Percentiles rank a stretch among this genome's conserved stretches.
Evolutionary conservation across 768 basidiomycete genomes (phyloP).

Genomic region (Lactarius quietus): DNA sequence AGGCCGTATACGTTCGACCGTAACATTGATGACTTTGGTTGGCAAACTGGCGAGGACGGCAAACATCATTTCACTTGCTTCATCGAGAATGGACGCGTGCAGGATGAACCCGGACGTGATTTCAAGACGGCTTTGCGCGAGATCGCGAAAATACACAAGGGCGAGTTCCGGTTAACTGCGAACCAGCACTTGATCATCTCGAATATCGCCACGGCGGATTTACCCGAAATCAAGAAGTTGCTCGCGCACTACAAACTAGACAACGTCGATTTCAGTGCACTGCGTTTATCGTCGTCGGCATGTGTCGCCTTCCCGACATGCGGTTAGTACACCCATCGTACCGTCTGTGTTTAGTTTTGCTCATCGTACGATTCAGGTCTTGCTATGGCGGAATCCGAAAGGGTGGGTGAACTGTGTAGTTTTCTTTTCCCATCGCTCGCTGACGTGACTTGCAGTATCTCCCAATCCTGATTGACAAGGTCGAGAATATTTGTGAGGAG

Average conservation of each 20-base stretch:
- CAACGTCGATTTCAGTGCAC: constrained; percentile 70
- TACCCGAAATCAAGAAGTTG: constrained; percentile 73
- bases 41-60: constrained; percentile 84
- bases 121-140: constrained; percentile 93
- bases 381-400: constrained; percentile 77
- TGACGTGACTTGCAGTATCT: constrained; percentile 57
- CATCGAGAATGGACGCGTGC: constrained; percentile 97
- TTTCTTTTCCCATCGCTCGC: constrained; percentile 2
- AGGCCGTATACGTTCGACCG: constrained; percentile 78
- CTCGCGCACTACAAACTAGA: constrained; percentile 87
- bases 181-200: constrained; percentile 93
- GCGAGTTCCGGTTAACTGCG: constrained; percentile 86
- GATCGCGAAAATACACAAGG: constrained; percentile 93
- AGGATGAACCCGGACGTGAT: constrained; percentile 86
- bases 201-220: constrained; percentile 69
- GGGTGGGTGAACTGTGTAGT: constrained; percentile 39
- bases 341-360: neutral
- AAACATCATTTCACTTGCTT: constrained; percentile 89
- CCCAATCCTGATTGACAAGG: constrained; percentile 88
- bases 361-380: constrained; percentile 40
- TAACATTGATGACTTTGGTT: constrained; percentile 94
- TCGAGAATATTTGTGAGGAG: constrained; percentile 93
- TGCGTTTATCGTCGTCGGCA: constrained; percentile 87
- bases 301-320: constrained; percentile 98
- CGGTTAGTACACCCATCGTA: constrained; percentile 39